Evolutionary conservation across 2,329 filamentous ascomycete species (phyloP), one percentile per base, ranked within the genome.

Genomic region (Monosporascus sp.): DNA sequence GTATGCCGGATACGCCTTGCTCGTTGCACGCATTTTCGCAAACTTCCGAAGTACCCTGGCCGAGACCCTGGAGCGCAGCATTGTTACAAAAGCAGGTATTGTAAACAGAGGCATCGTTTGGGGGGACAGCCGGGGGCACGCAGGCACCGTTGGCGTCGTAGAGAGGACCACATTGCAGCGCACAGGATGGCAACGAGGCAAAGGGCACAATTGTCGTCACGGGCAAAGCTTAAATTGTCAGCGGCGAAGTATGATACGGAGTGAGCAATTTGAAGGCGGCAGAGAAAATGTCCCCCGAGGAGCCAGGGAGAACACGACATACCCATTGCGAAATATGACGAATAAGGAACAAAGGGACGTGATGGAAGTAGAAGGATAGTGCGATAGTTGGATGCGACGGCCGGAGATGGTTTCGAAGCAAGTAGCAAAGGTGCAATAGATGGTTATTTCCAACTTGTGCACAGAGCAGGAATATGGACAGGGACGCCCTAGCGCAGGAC

Each of bases 21-120:
- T 70, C 72, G 14, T 76, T 70, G 63, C 87, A 90, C 22, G 74
- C 75, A 17, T 71, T 63, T 54, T 83, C 80, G 71, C 89, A 92
- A 15, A 89, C 78, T 5, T 81, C 81, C 5, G 75, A 71, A 4
- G 79, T 76, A 36, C 76, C 79, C 11, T 74, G 72, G 35, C 80
- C 79, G 52, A 90, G 83, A 8, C 77, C 69, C 4, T 77, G 72
- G 3, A 94, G 77, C 22, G 78, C 73, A 14, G 75, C 58, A 49
- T 87, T 83, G 61, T 77, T 73, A 73, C 90, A 96, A 73, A 95
- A 91, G 72, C 90, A 95, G 37, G 77, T 75, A 50, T 82, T 76
- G 67, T 87, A 89, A 44, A 76, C 79, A 20, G 69, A 64, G 41
- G 78, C 67, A 48, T 77, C 75, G 49, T 77, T 76, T 7, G 71